Conservation (phyloP, 495 filamentous ascomycete genomes). For the Barbatosphaeria neglecta region DNA sequence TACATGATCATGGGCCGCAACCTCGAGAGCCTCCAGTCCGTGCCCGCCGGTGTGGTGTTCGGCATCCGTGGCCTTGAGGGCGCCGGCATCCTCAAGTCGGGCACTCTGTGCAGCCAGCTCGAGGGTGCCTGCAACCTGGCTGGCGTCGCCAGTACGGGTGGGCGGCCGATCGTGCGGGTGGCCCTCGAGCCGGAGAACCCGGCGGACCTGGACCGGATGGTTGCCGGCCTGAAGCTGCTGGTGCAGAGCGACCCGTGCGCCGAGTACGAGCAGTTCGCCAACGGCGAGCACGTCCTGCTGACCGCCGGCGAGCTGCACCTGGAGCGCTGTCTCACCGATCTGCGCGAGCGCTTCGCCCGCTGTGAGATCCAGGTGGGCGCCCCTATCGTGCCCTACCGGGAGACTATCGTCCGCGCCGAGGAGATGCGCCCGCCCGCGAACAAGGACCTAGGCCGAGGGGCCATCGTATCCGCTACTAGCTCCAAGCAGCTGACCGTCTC, state of each 20-base stretch:
- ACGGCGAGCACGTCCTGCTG: slow-evolving; percentile 87
- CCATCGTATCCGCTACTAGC: slow-evolving; percentile 58
- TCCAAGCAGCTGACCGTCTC: slow-evolving; percentile 77
- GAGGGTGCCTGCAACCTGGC: slow-evolving; percentile 88
- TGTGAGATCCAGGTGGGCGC: slow-evolving; percentile 92
- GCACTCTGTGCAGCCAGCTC: slow-evolving; percentile 81
- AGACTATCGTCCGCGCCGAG: slow-evolving; percentile 72
- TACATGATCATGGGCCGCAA: slow-evolving; percentile 95
- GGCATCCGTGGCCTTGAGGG: slow-evolving; percentile 91
- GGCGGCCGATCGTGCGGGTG: slow-evolving; percentile 86
- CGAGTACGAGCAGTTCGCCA: slow-evolving; percentile 85
- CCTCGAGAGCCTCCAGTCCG: slow-evolving; percentile 69
- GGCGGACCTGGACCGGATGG: slow-evolving; percentile 84
- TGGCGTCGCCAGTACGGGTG: slow-evolving; percentile 59
- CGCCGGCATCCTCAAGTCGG: slow-evolving; percentile 75
- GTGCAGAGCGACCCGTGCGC: slow-evolving; percentile 95
- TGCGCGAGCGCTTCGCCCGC: slow-evolving; percentile 82
- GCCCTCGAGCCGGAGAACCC: slow-evolving; percentile 85
- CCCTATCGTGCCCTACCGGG: slow-evolving; percentile 91
- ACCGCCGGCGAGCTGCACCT: slow-evolving; percentile 93
- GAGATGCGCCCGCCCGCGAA: slow-evolving; percentile 88
- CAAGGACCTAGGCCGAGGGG: slow-evolving; percentile 79
- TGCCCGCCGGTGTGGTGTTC: slow-evolving; percentile 90
- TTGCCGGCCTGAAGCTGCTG: slow-evolving; percentile 72
- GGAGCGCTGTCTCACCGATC: slow-evolving; percentile 87